Percentiles rank a stretch among this genome's conserved stretches.
phyloP scores from a whole-genome alignment of 768 basidiomycete genomes.

The Lentinula sp. region DNA sequence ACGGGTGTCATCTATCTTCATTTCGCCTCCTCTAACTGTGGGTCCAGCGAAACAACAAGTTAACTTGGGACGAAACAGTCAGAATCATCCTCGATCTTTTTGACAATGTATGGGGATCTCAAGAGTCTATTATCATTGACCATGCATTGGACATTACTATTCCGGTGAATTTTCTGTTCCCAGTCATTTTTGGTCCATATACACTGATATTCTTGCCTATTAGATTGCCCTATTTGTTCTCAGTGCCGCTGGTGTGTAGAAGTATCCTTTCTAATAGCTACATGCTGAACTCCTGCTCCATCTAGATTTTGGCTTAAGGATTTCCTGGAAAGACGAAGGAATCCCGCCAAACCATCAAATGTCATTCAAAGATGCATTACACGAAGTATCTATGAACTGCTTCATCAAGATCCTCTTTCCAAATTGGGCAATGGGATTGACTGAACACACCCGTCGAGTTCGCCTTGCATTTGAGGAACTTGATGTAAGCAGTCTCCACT shows the following conservation, averaged over 20 bases:
- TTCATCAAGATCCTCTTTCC: constrained; percentile 32
- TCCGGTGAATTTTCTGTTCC: constrained; percentile 29
- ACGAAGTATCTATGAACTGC: constrained; percentile 32
- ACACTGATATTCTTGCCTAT: too few species aligned
- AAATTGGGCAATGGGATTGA: constrained; percentile 29
- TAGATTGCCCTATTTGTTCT: constrained; percentile 5
- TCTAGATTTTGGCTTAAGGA: constrained; percentile 6
- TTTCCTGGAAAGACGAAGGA: neutral
- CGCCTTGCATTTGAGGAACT: constrained; percentile 37
- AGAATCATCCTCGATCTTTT: constrained; percentile 36
- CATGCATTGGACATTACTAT: constrained; percentile 48
- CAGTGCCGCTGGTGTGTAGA: constrained; percentile 34
- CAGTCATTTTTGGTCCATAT: neutral
- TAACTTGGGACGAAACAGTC: constrained; percentile 43
- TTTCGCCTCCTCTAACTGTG: too few species aligned
- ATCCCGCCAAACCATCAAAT: constrained; percentile 37
- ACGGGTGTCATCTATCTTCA: neutral
- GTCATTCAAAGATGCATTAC: constrained; percentile 44
- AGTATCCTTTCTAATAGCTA: neutral
- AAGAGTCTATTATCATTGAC: constrained; percentile 31
- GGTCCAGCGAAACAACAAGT: constrained; percentile 34
- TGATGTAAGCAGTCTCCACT: constrained; percentile 21
- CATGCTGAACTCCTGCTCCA: neutral
- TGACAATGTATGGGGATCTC: constrained; percentile 38
- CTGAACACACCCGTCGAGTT: constrained; percentile 22